Evolutionary conservation across 768 basidiomycete species (phyloP), one percentile per base, ranked within the genome.

Genomic region (Tremella mesenterica): DNA sequence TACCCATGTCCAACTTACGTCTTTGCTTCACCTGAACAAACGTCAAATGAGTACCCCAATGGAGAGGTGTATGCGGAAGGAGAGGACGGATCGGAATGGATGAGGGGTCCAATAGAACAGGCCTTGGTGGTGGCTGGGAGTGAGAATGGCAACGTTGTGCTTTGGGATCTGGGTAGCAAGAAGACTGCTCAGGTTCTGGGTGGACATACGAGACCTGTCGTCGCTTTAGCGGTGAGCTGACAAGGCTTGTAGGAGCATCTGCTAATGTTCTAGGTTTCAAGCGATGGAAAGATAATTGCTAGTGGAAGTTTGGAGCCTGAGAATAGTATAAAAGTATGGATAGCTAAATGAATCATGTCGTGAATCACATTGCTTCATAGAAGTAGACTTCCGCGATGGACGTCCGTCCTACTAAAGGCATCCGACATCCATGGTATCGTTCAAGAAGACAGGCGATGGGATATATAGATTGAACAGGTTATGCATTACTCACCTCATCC

Each of bases 291-390:
- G 43, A 82, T 85, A 50, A 84, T 96, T 57, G 91, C 88, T 6
- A 88, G 88, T 3, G 88, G 86, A n/a, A 81, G 84, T 9, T 83
- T 88, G 80, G 89, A 91, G 61, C 88, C 88, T 60, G 91, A 93
- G 62, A 74, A 86, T 56, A 83, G 83, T 4, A 86, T 96, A 64
- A 79, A 84, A 49, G 62, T 96, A 14, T 95, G 91, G 91, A 45
- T 56, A 29, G 56, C 47, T 18, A 23, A 47, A 20, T 20, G 9
- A 51, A 21, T 14, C 23, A 34, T 23, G 7, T 43, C 33, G 48
- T 34, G 29, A n/a, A 44, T 33, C 28, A n/a, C 5, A 47, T 26
- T 12, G 6, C 44, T 8, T 48, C 38, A 7, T 16, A n/a, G n/a
- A n/a, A n/a, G n/a, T n/a, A n/a, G n/a, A n/a, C n/a, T n/a, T n/a